Evolutionary conservation across 805 yeast species (phyloP).

Genomic region (Priceomyces castillae): DNA sequence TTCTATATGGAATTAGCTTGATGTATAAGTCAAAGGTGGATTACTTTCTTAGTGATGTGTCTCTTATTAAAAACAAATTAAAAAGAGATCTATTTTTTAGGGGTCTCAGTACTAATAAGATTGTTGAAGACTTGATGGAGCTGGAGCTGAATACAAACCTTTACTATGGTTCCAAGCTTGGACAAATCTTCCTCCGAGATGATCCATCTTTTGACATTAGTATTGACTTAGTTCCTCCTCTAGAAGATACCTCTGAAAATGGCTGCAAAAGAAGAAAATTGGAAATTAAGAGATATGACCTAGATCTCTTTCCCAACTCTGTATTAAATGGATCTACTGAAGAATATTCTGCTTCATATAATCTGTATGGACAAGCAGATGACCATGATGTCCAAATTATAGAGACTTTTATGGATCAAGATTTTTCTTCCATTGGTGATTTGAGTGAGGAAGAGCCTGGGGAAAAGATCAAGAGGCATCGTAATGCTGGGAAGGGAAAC

Average conservation of each 20-base stretch:
- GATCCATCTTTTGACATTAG: constrained; percentile 28
- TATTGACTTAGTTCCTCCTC: constrained; percentile 18
- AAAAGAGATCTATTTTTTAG: constrained; percentile 8
- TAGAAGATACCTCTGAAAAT: constrained; percentile 5
- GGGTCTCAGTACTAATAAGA: background rate
- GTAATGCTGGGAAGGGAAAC: background rate
- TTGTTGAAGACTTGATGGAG: background rate
- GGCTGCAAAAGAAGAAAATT: constrained; percentile 15
- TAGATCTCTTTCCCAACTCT: constrained; percentile 10
- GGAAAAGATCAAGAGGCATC: constrained; percentile 3
- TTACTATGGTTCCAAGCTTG: background rate
- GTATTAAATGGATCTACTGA: background rate
- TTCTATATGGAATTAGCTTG: constrained; percentile 49
- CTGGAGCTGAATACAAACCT: background rate
- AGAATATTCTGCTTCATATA: background rate
- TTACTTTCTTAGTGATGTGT: constrained; percentile 38
- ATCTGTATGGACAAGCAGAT: background rate
- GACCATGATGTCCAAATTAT: constrained; percentile 9
- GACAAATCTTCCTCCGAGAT: constrained; percentile 14
- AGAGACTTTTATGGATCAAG: constrained; percentile 14
- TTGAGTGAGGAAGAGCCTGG: constrained; percentile 5
- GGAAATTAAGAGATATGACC: constrained; percentile 15
- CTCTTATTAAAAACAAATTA: constrained; percentile 12
- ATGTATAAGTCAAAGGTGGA: constrained; percentile 49
- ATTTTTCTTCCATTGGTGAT: constrained; percentile 10